Evolutionary conservation across 2,329 filamentous ascomycete species (phyloP), one percentile per base, ranked within the genome.

Genomic region (Fusarium drepaniforme): DNA sequence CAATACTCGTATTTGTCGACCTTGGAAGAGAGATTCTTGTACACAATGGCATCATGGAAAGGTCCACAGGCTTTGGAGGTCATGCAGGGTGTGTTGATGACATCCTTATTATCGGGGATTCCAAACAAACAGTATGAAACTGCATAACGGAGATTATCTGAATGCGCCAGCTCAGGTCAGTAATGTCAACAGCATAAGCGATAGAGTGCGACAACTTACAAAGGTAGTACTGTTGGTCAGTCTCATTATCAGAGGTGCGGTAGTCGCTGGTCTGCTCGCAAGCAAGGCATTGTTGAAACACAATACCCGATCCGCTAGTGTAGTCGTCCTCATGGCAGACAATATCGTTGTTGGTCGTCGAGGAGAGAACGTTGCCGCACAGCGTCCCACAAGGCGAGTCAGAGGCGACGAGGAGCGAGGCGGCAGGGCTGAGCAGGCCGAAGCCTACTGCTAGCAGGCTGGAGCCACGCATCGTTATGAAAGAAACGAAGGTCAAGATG

Each of bases 91-190:
- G 81, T 87, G 65, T 83, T 81, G 3, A 80, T 80, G 13, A 83
- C 90, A 77, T 85, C 73, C 2, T 83, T 75, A 64, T 88, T 86
- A 35, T 84, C 81, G 0, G 86, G 86, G 8, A 81, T 79, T 3
- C 87, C 88, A 69, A 86, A 92, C 1, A 92, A 75, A 76, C 91
- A 93, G 75, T 87, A 86, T 2, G 87, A 88, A 2, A 88, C 73
- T 8, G 89, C 85, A 76, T 87, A 91, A 77, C 90, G 86, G 63
- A 91, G 73, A 73, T 92, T 92, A 73, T 91, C 90, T 91, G 44
- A 5, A 51, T 9, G n/a, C 23, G 8, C 33, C 62, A 18, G 11
- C 38, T 38, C 35, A 30, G 8, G 72, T 78, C 33, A 76, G 80
- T 68, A 61, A 53, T 40, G 46, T 7, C 21, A 16, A 44, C 16